Conservation (phyloP, 176 grass and related monocot species). For the Carex kokanica region DNA sequence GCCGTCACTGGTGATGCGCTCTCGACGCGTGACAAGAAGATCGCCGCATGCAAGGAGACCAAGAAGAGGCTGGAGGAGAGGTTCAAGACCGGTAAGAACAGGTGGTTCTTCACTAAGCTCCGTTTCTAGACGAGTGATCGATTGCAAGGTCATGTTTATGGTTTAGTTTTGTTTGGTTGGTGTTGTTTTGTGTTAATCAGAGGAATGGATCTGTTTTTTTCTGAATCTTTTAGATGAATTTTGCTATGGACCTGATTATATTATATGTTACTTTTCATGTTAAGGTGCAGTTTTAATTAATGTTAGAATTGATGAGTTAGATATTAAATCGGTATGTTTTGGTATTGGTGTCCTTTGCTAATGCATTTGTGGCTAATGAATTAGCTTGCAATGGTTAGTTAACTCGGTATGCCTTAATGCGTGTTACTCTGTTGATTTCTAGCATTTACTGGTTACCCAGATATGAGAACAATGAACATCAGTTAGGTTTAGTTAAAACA, state of each 20-base stretch:
- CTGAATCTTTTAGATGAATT: not conserved
- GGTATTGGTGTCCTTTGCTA: not conserved
- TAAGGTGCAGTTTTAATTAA: conserved; percentile 1
- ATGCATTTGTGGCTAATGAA: not conserved
- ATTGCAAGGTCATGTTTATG: not conserved
- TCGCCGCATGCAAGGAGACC: conserved; percentile 53
- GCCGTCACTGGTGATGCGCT: conserved; percentile 39
- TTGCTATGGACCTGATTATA: not conserved
- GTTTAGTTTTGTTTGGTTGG: not conserved
- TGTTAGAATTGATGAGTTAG: not conserved
- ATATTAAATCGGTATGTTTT: not conserved
- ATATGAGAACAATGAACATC: not conserved
- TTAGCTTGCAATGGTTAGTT: not conserved
- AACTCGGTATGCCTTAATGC: too few relatives aligned
- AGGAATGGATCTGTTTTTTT: not conserved
- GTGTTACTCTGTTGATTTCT: not conserved
- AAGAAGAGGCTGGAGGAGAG: conserved; percentile 57
- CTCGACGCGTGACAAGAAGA: conserved; percentile 47
- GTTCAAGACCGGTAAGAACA: conserved; percentile 68
- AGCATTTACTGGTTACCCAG: not conserved
- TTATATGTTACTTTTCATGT: not conserved
- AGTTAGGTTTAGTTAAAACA: not conserved
- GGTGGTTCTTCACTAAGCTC: conserved; percentile 75
- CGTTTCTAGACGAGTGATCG: conserved; percentile 32
- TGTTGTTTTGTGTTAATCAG: not conserved